Conservation (phyloP, 768 basidiomycete genomes). For the Psilocybe cyanescens region DNA sequence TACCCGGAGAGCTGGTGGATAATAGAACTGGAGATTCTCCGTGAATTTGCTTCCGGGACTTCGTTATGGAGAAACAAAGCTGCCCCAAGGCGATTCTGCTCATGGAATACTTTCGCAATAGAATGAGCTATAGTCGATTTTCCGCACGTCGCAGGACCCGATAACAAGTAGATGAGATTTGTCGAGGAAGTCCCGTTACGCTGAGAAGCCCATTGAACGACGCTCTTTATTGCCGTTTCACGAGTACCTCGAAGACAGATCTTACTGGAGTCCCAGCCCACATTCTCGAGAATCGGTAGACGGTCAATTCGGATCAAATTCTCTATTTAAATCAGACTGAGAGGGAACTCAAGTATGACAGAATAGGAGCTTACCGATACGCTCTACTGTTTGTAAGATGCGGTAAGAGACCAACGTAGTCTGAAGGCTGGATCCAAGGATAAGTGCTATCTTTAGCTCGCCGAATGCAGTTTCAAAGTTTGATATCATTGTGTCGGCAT, state of each 20-base stretch:
- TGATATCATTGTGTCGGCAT: conserved; percentile 3
- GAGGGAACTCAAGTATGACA: neutral
- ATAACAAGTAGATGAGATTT: neutral
- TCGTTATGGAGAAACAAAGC: neutral
- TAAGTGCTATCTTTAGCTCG: conserved; percentile 1
- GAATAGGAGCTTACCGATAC: neutral
- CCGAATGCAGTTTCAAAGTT: conserved; percentile 2
- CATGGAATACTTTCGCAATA: conserved; percentile 1
- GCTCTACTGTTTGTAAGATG: neutral
- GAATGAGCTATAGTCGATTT: conserved; percentile 2
- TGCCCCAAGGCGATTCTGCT: neutral
- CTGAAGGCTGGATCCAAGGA: conserved; percentile 4
- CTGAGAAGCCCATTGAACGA: neutral
- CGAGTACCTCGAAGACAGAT: conserved; percentile 1
- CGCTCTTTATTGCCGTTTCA: neutral
- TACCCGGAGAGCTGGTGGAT: neutral
- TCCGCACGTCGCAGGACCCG: neutral
- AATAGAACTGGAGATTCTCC: conserved; percentile 1
- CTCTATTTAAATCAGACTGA: neutral
- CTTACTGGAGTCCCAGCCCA: neutral
- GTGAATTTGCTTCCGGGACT: neutral
- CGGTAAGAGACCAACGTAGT: neutral
- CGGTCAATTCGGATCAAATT: neutral
- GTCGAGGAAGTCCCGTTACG: neutral
- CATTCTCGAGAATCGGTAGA: neutral